A percentile compares a stretch with the other conserved stretches of the same genome.
phyloP scores from a whole-genome alignment of 495 filamentous ascomycete genomes.

The Penicillium turbatum region DNA sequence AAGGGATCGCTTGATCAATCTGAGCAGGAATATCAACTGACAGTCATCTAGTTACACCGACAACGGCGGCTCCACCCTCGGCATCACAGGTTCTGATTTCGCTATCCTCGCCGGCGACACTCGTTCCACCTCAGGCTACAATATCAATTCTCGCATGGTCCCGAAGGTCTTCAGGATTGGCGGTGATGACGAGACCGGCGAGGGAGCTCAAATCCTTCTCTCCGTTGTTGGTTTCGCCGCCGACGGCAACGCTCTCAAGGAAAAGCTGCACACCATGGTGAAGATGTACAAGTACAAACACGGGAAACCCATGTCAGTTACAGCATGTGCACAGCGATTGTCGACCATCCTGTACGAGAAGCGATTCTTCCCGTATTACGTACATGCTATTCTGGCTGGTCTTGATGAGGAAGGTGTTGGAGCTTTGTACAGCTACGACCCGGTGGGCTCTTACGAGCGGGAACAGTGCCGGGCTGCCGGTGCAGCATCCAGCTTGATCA shows the following conservation, averaged over 20 bases:
- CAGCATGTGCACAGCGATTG: constrained; percentile 87
- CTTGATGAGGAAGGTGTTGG: constrained; percentile 93
- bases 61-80: constrained; percentile 94
- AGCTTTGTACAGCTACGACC: constrained; percentile 94
- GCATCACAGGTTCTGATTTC: constrained; percentile 91
- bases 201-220: constrained; percentile 77
- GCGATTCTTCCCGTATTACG: constrained; percentile 98
- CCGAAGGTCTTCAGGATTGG: constrained; percentile 98
- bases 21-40: constrained; percentile 6
- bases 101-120: constrained; percentile 95
- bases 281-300: constrained; percentile 98
- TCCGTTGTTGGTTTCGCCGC: constrained; percentile 95
- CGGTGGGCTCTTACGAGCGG: constrained; percentile 92
- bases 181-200: constrained; percentile 76
- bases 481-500: constrained; percentile 93
- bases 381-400: constrained; percentile 85
- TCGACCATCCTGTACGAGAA: constrained; percentile 93
- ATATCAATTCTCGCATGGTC: constrained; percentile 91
- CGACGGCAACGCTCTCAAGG: constrained; percentile 84
- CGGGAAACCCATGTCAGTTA: constrained; percentile 86
- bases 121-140: constrained; percentile 90
- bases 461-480: constrained; percentile 94
- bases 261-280: constrained; percentile 83
- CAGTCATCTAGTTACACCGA: constrained; percentile 74
- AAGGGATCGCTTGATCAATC: constrained; percentile 18